Evolutionary conservation across 2,329 filamentous ascomycete species (phyloP).

Genomic region (Microcyclospora tardicrescens): DNA sequence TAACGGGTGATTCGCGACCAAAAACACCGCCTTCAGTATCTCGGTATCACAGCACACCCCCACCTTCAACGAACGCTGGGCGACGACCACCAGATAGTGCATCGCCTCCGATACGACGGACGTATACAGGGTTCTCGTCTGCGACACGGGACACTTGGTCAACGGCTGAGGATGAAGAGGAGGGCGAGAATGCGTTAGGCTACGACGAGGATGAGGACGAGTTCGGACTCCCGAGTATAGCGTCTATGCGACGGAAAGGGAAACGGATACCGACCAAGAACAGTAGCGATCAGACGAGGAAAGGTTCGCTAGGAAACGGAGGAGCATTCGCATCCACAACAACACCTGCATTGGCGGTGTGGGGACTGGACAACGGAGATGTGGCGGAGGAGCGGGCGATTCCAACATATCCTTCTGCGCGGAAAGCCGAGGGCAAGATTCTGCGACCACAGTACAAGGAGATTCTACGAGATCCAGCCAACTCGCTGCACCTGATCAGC

Average conservation of each 20-base stretch:
- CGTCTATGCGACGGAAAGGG: slow-evolving; percentile 70
- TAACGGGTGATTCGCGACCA: slow-evolving; percentile 42
- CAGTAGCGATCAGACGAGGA: slow-evolving; percentile 29
- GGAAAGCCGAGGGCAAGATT: slow-evolving; percentile 86
- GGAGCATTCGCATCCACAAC: background rate
- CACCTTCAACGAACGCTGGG: slow-evolving; percentile 29
- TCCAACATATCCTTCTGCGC: slow-evolving; percentile 72
- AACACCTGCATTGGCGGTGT: slow-evolving; percentile 15
- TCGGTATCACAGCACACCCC: slow-evolving; percentile 42
- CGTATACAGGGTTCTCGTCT: slow-evolving; percentile 69
- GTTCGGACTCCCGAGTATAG: slow-evolving; percentile 84
- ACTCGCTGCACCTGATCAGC: slow-evolving; percentile 85
- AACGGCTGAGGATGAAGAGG: slow-evolving; percentile 41
- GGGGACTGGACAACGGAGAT: slow-evolving; percentile 75
- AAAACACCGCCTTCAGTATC: slow-evolving; percentile 57
- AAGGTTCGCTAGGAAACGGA: slow-evolving; percentile 1
- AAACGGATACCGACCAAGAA: slow-evolving; percentile 33
- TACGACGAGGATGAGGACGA: slow-evolving; percentile 84
- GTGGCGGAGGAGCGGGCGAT: slow-evolving; percentile 73
- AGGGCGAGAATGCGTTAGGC: slow-evolving; percentile 61
- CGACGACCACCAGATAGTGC: slow-evolving; percentile 34
- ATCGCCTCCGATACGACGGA: slow-evolving; percentile 48
- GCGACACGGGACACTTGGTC: slow-evolving; percentile 76
- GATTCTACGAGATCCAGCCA: slow-evolving; percentile 72
- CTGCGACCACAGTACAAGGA: slow-evolving; percentile 95